Evolutionary conservation across 192 early-diverging fungal genomes (phyloP).

Genomic region (Coemansia sp.): DNA sequence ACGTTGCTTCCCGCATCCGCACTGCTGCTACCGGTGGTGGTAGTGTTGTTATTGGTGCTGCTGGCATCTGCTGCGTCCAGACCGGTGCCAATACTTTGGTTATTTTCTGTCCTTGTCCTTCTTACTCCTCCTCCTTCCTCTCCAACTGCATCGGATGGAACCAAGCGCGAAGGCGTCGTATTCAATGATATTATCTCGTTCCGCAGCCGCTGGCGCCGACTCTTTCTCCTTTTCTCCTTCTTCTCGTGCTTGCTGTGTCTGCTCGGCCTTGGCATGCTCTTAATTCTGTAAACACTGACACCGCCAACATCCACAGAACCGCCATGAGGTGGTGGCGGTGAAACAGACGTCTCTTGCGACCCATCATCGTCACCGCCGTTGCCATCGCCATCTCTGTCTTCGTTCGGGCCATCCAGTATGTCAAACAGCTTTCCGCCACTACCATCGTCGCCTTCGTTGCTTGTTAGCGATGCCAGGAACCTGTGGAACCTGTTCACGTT

Average conservation of each 20-base stretch:
- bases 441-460: neutral
- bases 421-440: neutral
- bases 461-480: slow-evolving; percentile 38
- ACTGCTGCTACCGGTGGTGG: slow-evolving; percentile 13
- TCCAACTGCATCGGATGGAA: no score
- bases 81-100: neutral
- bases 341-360: neutral
- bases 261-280: slow-evolving; percentile 1
- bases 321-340: neutral
- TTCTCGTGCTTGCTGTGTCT: neutral
- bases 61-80: neutral
- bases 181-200: no score
- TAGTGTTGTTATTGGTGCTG: slow-evolving; percentile 1
- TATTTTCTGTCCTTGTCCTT: neutral
- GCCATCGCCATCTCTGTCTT: neutral
- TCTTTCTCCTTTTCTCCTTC: neutral
- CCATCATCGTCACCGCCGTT: neutral
- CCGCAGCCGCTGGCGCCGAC: no score
- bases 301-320: neutral
- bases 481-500: slow-evolving; percentile 28
- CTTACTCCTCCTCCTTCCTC: no score
- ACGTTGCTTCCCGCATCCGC: slow-evolving; percentile 4
- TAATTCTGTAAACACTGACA: neutral
- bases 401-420: neutral
- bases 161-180: no score